A percentile compares a stretch with the other conserved stretches of the same genome.
These are phyloP conservation scores for Byssochlamys sp. DNA, from an alignment of 2,329 filamentous ascomycete genomes.

Conservation along the genomic window DNA sequence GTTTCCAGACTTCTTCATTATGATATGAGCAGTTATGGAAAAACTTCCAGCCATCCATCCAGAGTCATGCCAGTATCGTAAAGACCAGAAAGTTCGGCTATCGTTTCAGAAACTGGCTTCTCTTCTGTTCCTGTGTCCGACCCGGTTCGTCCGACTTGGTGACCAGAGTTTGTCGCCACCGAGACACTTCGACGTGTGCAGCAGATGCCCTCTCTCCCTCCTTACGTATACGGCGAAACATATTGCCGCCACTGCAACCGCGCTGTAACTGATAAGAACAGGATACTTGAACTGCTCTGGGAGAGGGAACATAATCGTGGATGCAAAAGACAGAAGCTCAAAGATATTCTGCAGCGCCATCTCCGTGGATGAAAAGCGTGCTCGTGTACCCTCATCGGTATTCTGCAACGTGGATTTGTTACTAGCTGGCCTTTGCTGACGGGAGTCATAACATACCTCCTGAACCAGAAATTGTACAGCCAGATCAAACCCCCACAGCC, in stretches of 20 bases:
- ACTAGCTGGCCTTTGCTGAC: background rate
- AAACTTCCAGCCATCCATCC: background rate
- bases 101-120: background rate
- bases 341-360: conserved; percentile 60
- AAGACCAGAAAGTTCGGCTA: background rate
- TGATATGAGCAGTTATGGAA: conserved; percentile 14
- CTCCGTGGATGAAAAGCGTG: conserved; percentile 60
- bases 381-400: conserved; percentile 49
- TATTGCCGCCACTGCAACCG: conserved; percentile 19
- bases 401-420: conserved; percentile 30
- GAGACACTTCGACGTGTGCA: conserved; percentile 37
- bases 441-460: conserved; percentile 37
- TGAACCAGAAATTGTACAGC: conserved; percentile 53
- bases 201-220: conserved; percentile 49
- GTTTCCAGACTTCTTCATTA: conserved; percentile 25
- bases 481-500: conserved; percentile 54
- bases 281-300: conserved; percentile 59
- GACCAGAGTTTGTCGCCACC: conserved; percentile 1
- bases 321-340: conserved; percentile 57
- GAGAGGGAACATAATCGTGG: conserved; percentile 54
- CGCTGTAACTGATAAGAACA: conserved; percentile 46
- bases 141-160: background rate
- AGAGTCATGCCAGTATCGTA: background rate
- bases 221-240: conserved; percentile 50
- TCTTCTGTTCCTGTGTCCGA: background rate